These are phyloP conservation scores for Claviceps monticola DNA, from an alignment of 2,329 filamentous ascomycete species.

Conservation along the genomic window DNA sequence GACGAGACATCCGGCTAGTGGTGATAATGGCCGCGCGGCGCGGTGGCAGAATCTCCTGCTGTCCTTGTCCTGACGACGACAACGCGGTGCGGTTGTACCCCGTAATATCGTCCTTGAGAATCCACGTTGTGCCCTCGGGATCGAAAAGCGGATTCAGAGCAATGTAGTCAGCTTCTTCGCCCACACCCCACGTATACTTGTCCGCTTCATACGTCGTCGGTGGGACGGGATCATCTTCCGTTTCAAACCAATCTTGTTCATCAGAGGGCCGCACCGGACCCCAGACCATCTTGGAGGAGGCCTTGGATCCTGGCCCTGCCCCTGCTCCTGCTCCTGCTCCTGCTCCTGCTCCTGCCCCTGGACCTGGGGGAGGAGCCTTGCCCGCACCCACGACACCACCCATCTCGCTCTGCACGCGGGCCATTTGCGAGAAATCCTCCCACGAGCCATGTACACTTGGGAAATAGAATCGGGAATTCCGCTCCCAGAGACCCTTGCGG, in stretches of 20 bases:
- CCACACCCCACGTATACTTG: constrained; percentile 73
- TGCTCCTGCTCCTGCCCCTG: not conserved
- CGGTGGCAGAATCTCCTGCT: constrained; percentile 40
- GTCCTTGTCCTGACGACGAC: too few species aligned
- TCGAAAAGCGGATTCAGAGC: constrained; percentile 88
- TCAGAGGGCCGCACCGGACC: constrained; percentile 61
- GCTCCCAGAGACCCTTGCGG: constrained; percentile 69
- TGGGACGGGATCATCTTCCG: constrained; percentile 59
- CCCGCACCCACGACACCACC: constrained; percentile 40
- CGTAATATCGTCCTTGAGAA: constrained; percentile 69
- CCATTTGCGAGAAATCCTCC: constrained; percentile 64
- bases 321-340: not conserved
- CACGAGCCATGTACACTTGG: constrained; percentile 63
- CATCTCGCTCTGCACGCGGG: constrained; percentile 60
- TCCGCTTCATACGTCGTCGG: constrained; percentile 62
- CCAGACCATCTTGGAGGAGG: constrained; percentile 57
- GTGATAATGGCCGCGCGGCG: constrained; percentile 84
- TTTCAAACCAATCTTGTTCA: constrained; percentile 56
- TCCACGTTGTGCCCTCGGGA: constrained; percentile 75
- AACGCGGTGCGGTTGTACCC: constrained; percentile 50
- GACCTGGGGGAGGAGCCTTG: constrained; percentile 16
- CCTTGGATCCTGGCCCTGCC: constrained; percentile 15
- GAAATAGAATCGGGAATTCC: constrained; percentile 64
- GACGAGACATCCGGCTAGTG: constrained; percentile 67
- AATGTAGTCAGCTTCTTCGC: constrained; percentile 82